These are phyloP conservation scores for Raffaelea albimanens DNA, from an alignment of 2,329 filamentous ascomycete genomes.

Conservation along the genomic window DNA sequence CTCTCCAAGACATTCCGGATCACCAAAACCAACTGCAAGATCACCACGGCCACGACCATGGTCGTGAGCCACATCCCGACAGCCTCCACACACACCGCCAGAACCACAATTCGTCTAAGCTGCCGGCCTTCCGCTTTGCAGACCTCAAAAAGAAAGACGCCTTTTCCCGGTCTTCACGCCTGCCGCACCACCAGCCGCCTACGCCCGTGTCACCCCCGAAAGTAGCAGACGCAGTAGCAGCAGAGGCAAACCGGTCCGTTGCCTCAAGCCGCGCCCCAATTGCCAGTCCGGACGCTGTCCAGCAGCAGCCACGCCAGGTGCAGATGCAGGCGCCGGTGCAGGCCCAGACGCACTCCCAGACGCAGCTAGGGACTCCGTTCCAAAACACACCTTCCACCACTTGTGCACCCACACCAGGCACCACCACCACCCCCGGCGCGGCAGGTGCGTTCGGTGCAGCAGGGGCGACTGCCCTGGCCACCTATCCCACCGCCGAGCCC, in stretches of 20 bases:
- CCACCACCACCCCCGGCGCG: slow-evolving; percentile 3
- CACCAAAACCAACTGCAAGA: not conserved
- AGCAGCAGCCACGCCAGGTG: too few relatives aligned
- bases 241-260: too few relatives aligned
- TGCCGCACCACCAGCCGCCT: slow-evolving; percentile 27
- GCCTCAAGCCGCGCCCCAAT: too few relatives aligned
- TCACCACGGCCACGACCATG: not conserved
- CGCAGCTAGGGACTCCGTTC: too few relatives aligned
- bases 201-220: slow-evolving; percentile 28
- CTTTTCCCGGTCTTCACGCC: slow-evolving; percentile 24
- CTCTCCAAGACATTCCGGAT: not conserved
- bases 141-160: slow-evolving; percentile 31
- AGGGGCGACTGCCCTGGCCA: not conserved
- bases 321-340: not conserved
- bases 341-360: too few relatives aligned
- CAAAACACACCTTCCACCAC: too few relatives aligned
- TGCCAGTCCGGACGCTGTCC: too few relatives aligned
- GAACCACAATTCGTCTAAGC: slow-evolving; percentile 44
- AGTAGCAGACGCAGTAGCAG: not conserved
- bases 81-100: slow-evolving; percentile 38
- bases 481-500: too few relatives aligned
- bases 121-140: slow-evolving; percentile 45
- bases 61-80: slow-evolving; percentile 8
- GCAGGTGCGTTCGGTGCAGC: not conserved
- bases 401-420: not conserved